Base-by-base conservation (phyloP, 2,329 filamentous ascomycete species). In the Ascocoryne sarcoides region DNA sequence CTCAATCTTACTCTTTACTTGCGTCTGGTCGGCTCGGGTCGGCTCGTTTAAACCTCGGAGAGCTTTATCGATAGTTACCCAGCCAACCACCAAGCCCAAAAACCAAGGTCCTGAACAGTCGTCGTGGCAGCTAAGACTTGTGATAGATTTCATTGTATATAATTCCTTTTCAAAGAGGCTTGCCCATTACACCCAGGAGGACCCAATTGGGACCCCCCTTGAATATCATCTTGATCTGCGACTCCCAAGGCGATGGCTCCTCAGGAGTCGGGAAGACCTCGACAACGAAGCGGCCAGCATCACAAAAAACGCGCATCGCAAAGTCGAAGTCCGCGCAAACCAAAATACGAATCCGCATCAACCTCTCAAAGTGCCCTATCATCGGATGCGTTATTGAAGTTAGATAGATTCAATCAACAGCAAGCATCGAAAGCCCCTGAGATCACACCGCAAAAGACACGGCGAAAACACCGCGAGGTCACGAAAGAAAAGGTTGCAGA, bases 391-490 rank as follows among this genome's bases (percentile, higher is more conserved):
- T 23, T 60, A 29, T 50, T 54, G 12, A 52, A 51, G 40, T 45
- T 60, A 3, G 54, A 61, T 32, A 44, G 47, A 10, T 45, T 58
- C 5, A 56, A 60, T 49, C 48, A 51, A 35, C 45, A 53, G 14
- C 42, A 49, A 34, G 43, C 42, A 7, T 32, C 36, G 4, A 44
- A 46, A 39, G 15, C 32, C 18, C 42, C 47, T 40, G 54, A 56
- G 36, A 35, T 46, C 12, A 36, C 4, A 4, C 14, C 10, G 9
- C 9, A 35, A n/a, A 35, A 17, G 16, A 19, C 17, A 19, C 10
- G 32, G 32, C 16, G 14, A 17, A 35, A 17, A 35, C 5, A 8
- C 10, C n/a, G 28, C 5, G 51, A 50, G 18, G 40, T 47, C 4
- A 32, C 48, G 7, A 43, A 52, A 42, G 52, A 57, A 40, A 52